A percentile compares a stretch with the other conserved stretches of the same genome.
Evolutionary conservation across 177 flowering plant species (phyloP).

Genomic region (Vitis hybrid): DNA sequence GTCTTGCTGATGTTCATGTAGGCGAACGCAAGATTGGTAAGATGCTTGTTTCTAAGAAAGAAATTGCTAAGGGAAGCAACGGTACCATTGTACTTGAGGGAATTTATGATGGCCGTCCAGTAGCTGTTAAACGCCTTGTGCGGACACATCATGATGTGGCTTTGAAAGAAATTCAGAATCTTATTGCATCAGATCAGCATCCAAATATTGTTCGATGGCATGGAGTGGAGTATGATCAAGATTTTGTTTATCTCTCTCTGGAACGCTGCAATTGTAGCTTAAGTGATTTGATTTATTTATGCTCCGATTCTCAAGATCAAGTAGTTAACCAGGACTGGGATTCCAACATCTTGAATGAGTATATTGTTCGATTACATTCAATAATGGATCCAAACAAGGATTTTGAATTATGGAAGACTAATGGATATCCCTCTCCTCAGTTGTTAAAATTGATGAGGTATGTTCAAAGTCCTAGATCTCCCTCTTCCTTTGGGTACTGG

Average conservation of each 20-base stretch:
- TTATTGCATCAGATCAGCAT: constrained; percentile 85
- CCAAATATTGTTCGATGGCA: constrained; percentile 91
- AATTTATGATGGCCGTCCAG: constrained; percentile 66
- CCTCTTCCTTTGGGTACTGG: no score
- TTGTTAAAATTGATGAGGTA: constrained; percentile 88
- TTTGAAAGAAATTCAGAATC: constrained; percentile 84
- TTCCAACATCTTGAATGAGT: constrained; percentile 24
- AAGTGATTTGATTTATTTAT: constrained; percentile 61
- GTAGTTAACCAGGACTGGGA: constrained; percentile 15
- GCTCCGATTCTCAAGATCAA: constrained; percentile 30
- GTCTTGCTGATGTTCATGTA: constrained; percentile 22
- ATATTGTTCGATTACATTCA: constrained; percentile 34
- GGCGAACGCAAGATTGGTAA: constrained; percentile 71
- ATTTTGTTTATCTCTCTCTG: constrained; percentile 85
- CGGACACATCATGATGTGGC: constrained; percentile 78
- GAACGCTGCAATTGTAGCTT: constrained; percentile 89
- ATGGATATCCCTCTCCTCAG: constrained; percentile 68
- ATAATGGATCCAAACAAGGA: constrained; percentile 34
- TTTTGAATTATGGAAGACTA: constrained; percentile 59
- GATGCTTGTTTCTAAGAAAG: constrained; percentile 56
- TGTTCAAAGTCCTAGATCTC: constrained; percentile 12
- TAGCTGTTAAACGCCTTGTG: constrained; percentile 95
- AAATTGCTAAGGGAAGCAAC: constrained; percentile 96
- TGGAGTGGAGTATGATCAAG: constrained; percentile 82
- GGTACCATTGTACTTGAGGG: constrained; percentile 94